Conservation (phyloP, 495 filamentous ascomycete genomes). For the Aspergillus sclerotiicarbonarius region DNA sequence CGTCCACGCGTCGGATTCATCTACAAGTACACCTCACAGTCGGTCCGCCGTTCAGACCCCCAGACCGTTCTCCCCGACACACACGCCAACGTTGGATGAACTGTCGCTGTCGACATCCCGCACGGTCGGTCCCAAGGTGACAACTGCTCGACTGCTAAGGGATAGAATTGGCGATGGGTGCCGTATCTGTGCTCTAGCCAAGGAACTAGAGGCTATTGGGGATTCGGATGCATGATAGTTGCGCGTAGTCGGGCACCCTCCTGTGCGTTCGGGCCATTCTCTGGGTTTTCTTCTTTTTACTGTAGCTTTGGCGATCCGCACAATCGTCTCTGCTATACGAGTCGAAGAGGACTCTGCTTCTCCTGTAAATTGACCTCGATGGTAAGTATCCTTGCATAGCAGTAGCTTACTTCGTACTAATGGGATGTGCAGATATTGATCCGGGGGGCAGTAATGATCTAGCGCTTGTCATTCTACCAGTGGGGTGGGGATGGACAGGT, state of each 20-base stretch:
- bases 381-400: not conserved
- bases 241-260: not conserved
- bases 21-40: slow-evolving; percentile 19
- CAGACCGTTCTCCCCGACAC: slow-evolving; percentile 28
- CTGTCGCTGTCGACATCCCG: slow-evolving; percentile 39
- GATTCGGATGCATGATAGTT: slow-evolving; percentile 16
- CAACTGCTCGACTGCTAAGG: slow-evolving; percentile 74
- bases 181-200: slow-evolving; percentile 56
- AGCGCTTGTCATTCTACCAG: slow-evolving; percentile 4
- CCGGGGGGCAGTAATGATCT: not conserved
- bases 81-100: slow-evolving; percentile 20
- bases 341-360: not conserved
- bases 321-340: not conserved
- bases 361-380: not conserved
- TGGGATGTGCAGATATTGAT: not conserved
- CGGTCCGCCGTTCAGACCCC: slow-evolving; percentile 29
- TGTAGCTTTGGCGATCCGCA: not conserved
- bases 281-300: not conserved
- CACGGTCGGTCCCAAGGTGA: slow-evolving; percentile 83
- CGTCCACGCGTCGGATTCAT: slow-evolving; percentile 50
- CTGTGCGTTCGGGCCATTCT: not conserved
- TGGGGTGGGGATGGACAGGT: slow-evolving; percentile 6
- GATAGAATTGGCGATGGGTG: slow-evolving; percentile 70
- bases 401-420: not conserved
- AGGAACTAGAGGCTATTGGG: slow-evolving; percentile 39